phyloP scores from a whole-genome alignment of 2,329 filamentous ascomycete genomes.

The Epichloe hybrida region DNA sequence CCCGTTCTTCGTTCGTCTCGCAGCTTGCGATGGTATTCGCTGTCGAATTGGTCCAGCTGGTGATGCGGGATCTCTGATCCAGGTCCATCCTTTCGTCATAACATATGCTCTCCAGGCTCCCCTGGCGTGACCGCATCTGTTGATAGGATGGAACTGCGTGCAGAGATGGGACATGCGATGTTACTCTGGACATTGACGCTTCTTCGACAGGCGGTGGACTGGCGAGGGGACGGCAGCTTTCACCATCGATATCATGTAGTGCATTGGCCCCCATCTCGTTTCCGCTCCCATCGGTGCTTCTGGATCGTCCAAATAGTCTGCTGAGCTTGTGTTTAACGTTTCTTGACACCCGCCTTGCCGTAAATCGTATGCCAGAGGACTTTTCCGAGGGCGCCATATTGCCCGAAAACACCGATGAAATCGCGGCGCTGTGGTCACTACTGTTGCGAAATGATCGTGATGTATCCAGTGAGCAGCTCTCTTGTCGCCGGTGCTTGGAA shows the following conservation, averaged over 20 bases:
- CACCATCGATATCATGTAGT: constrained; percentile 13
- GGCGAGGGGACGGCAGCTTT: constrained; percentile 20
- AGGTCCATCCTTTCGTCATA: constrained; percentile 25
- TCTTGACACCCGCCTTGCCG: constrained; percentile 48
- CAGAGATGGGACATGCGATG: constrained; percentile 36
- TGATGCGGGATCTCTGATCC: constrained; percentile 50
- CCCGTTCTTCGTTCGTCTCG: constrained; percentile 26
- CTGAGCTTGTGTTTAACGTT: constrained; percentile 49
- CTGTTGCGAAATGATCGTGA: constrained; percentile 36
- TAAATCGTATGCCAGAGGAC: constrained; percentile 28
- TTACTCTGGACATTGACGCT: constrained; percentile 33
- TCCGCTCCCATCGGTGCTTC: constrained; percentile 8
- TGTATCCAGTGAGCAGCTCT: constrained; percentile 22
- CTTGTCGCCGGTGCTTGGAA: constrained; percentile 21
- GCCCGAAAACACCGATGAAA: constrained; percentile 18
- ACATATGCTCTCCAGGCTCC: constrained; percentile 37
- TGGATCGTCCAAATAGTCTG: constrained; percentile 20
- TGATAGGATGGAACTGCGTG: constrained; percentile 32
- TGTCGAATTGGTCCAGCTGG: constrained; percentile 58
- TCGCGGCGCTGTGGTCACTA: constrained; percentile 25
- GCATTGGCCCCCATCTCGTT: constrained; percentile 2
- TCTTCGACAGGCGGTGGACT: constrained; percentile 24
- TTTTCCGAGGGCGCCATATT: constrained; percentile 13
- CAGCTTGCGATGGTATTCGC: constrained; percentile 38
- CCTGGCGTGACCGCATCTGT: constrained; percentile 36